phyloP scores from a whole-genome alignment of 164 flowering plant genomes.

The Malania oleifera region DNA sequence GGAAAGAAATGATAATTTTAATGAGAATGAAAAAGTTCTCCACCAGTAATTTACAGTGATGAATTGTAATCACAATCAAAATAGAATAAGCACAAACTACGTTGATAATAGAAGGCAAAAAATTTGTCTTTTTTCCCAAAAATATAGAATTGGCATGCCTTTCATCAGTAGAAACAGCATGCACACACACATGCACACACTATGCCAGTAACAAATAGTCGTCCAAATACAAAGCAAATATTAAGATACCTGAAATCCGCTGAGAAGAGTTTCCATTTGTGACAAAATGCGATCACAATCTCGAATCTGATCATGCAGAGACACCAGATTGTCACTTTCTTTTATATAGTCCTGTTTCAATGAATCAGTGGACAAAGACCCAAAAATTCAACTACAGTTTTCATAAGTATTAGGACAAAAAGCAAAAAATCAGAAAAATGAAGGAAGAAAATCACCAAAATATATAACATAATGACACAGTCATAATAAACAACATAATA shows the following conservation, averaged over 20 bases:
- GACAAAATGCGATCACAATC: conserved; percentile 88
- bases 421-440: neutral
- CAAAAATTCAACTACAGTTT: neutral
- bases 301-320: conserved; percentile 94
- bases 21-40: no score
- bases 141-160: no score
- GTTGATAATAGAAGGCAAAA: no score
- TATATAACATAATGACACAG: neutral
- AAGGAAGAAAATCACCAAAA: neutral
- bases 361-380: neutral
- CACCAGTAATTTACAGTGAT: no score
- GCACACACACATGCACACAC: no score
- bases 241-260: conserved; percentile 85
- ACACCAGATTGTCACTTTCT: conserved; percentile 94
- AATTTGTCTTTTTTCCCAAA: no score
- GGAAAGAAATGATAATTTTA: no score
- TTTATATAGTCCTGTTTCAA: conserved; percentile 81
- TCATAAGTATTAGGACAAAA: neutral
- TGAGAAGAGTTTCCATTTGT: conserved; percentile 94
- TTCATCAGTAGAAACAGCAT: no score
- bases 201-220: no score
- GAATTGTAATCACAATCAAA: no score
- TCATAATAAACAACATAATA: neutral
- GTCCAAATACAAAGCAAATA: no score
- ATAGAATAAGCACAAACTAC: no score